Conservation (phyloP, 1,284 basidiomycete genomes). For the Tranzscheliella williamsii region DNA sequence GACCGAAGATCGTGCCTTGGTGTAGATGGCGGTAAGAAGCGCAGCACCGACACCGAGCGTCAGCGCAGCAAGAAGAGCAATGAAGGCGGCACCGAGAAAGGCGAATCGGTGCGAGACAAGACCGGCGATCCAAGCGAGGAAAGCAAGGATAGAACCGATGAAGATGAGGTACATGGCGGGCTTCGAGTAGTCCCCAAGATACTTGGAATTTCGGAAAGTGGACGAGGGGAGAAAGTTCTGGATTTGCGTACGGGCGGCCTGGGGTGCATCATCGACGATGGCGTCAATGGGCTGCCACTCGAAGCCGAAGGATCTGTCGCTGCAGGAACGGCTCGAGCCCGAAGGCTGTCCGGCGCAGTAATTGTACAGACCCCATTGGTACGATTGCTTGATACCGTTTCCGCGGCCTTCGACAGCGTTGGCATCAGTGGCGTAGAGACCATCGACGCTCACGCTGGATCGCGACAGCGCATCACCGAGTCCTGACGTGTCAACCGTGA, state of each 20-base stretch:
- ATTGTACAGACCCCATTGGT: constrained; percentile 53
- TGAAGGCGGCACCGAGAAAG: constrained; percentile 46
- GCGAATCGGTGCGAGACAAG: constrained; percentile 49
- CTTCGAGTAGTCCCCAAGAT: constrained; percentile 42
- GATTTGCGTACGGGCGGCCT: constrained; percentile 7
- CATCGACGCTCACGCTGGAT: not conserved
- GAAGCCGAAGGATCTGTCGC: constrained; percentile 33
- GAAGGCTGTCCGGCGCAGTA: constrained; percentile 40
- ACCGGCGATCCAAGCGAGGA: constrained; percentile 50
- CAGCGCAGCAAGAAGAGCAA: constrained; percentile 46
- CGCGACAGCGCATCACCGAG: constrained; percentile 26
- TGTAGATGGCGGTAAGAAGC: constrained; percentile 52
- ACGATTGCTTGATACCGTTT: constrained; percentile 37
- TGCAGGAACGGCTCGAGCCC: constrained; percentile 24
- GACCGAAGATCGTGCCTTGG: constrained; percentile 31
- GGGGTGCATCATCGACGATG: constrained; percentile 23
- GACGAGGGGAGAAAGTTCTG: constrained; percentile 15
- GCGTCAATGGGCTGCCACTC: constrained; percentile 38
- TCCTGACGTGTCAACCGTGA: constrained; percentile 25
- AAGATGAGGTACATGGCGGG: constrained; percentile 55
- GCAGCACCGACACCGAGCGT: constrained; percentile 47
- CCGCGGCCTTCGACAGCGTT: constrained; percentile 10
- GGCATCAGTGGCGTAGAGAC: constrained; percentile 39
- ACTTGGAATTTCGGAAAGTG: constrained; percentile 38
- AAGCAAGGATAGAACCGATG: constrained; percentile 51